Percentiles rank a stretch among this genome's conserved stretches.
Conservation (phyloP, 2,329 filamentous ascomycete species). For the Aspergillus niger region DNA sequence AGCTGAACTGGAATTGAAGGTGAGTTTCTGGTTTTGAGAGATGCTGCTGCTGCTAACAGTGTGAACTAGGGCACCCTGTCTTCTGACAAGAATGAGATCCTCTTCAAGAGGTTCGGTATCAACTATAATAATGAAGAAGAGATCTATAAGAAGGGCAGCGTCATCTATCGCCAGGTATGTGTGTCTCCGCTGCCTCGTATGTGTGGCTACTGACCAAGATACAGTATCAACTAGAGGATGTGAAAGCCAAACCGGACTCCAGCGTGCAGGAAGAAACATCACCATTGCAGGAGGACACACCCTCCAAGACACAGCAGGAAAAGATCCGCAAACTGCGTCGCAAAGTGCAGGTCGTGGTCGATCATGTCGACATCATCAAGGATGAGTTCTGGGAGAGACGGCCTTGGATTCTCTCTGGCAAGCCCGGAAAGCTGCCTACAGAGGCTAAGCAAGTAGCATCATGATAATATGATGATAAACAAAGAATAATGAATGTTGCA, state of each 20-base stretch:
- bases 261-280: conserved; percentile 21
- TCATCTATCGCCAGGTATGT: conserved; percentile 76
- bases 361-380: conserved; percentile 91
- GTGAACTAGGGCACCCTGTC: conserved; percentile 71
- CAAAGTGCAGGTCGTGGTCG: conserved; percentile 78
- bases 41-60: conserved; percentile 21
- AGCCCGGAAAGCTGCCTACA: conserved; percentile 69
- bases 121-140: conserved; percentile 98
- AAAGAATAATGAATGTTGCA: conserved; percentile 8
- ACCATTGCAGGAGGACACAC: conserved; percentile 45
- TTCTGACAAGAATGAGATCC: conserved; percentile 91
- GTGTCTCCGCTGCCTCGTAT: not conserved
- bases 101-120: conserved; percentile 84
- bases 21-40: conserved; percentile 39
- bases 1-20: conserved; percentile 78
- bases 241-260: conserved; percentile 46
- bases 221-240: conserved; percentile 70
- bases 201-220: conserved; percentile 7
- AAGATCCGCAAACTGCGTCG: conserved; percentile 77
- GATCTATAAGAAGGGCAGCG: conserved; percentile 90
- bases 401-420: conserved; percentile 80
- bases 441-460: conserved; percentile 12
- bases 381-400: conserved; percentile 89
- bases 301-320: conserved; percentile 79
- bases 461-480: not conserved